These are phyloP conservation scores for Salvia rosmarinus DNA, from an alignment of 257 asterid genomes.

Conservation along the genomic window DNA sequence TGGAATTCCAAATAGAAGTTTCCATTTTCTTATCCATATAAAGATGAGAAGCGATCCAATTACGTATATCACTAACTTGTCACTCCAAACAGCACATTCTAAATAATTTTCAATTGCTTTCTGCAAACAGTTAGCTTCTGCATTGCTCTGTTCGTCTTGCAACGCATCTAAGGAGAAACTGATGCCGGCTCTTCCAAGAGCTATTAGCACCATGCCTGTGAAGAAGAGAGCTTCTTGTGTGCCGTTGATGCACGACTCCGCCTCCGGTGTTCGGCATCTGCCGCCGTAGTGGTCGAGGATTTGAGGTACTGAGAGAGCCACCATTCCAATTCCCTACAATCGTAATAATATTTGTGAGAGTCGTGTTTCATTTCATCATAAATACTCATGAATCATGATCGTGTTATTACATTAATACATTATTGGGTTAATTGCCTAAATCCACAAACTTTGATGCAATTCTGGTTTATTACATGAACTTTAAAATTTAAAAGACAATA, in stretches of 20 bases:
- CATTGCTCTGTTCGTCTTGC: constrained; percentile 30
- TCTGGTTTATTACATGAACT: too few relatives aligned
- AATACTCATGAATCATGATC: too few relatives aligned
- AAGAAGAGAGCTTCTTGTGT: constrained; percentile 53
- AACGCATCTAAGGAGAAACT: constrained; percentile 46
- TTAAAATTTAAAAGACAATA: too few relatives aligned
- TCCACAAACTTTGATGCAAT: too few relatives aligned
- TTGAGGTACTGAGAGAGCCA: constrained; percentile 63
- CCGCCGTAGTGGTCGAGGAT: constrained; percentile 45
- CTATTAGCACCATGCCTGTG: constrained; percentile 51
- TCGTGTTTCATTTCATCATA: too few relatives aligned
- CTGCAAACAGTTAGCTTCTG: not conserved
- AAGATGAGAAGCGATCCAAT: constrained; percentile 3
- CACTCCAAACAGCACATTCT: not conserved
- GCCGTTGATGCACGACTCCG: constrained; percentile 38
- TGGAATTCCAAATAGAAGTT: constrained; percentile 56
- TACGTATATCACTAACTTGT: not conserved
- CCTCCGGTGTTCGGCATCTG: constrained; percentile 41
- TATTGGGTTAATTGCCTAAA: too few relatives aligned
- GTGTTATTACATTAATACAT: too few relatives aligned
- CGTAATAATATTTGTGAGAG: too few relatives aligned
- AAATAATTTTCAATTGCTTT: accelerated
- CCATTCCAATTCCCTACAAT: constrained; percentile 57
- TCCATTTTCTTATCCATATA: constrained; percentile 46
- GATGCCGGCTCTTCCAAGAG: constrained; percentile 60